Conservation (phyloP, 2,329 filamentous ascomycete species). For the Alternaria postmessia region DNA sequence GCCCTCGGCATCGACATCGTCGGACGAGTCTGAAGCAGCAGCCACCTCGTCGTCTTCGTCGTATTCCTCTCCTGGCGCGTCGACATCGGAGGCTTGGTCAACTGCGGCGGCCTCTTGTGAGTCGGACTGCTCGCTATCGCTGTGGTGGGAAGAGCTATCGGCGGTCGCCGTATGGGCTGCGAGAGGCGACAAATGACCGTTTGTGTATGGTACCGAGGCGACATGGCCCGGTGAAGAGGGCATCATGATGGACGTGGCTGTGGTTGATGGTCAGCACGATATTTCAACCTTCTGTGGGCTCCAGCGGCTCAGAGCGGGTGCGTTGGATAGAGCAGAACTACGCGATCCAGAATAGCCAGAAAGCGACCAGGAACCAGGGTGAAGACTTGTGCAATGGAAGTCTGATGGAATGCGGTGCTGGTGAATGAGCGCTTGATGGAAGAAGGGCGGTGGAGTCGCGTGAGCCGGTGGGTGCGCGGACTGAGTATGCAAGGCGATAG, state of each 20-base stretch:
- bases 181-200: constrained; percentile 70
- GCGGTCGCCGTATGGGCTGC: constrained; percentile 57
- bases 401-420: constrained; percentile 51
- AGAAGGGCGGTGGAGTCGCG: constrained; percentile 31
- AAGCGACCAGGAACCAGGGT: constrained; percentile 38
- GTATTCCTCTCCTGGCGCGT: constrained; percentile 52
- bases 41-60: constrained; percentile 55
- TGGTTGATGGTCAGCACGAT: constrained; percentile 54
- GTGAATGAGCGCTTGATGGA: constrained; percentile 45
- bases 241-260: constrained; percentile 70
- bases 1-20: constrained; percentile 59
- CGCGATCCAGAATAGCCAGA: constrained; percentile 55
- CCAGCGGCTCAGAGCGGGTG: constrained; percentile 45
- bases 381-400: constrained; percentile 43
- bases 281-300: constrained; percentile 43
- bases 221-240: constrained; percentile 69
- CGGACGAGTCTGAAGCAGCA: constrained; percentile 57
- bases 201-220: constrained; percentile 69
- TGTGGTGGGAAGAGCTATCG: constrained; percentile 61
- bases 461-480: constrained; percentile 31
- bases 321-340: constrained; percentile 47
- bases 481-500: constrained; percentile 22
- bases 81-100: constrained; percentile 50
- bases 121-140: constrained; percentile 81
- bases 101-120: constrained; percentile 64